These are phyloP conservation scores for Macrocybe gigantea DNA, from an alignment of 768 basidiomycete species.

Conservation along the genomic window DNA sequence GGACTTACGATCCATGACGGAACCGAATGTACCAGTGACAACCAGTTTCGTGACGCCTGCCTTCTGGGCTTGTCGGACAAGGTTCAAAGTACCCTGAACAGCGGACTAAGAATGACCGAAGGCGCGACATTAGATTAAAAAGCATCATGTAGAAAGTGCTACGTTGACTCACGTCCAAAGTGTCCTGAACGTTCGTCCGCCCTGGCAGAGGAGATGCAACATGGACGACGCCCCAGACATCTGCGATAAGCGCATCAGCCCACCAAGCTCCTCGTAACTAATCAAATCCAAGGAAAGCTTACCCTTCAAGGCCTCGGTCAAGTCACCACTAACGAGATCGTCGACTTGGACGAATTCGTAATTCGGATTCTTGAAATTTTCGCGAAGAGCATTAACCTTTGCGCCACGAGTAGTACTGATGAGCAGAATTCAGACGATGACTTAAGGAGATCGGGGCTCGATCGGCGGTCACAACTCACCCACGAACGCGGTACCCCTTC, in stretches of 20 bases:
- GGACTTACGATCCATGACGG: constrained; percentile 21
- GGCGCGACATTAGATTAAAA: not conserved
- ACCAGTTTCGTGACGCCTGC: constrained; percentile 24
- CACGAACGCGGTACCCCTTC: constrained; percentile 33
- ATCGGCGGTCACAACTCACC: constrained; percentile 16
- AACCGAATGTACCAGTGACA: constrained; percentile 27
- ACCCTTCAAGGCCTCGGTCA: constrained; percentile 16
- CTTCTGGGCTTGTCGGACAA: constrained; percentile 20
- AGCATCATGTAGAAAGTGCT: not conserved
- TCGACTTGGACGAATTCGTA: constrained; percentile 22
- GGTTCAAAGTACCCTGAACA: constrained; percentile 21
- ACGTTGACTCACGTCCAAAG: constrained; percentile 12
- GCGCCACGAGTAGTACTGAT: constrained; percentile 26
- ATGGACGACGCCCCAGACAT: constrained; percentile 35
- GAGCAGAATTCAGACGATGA: not conserved
- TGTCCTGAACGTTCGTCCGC: constrained; percentile 13
- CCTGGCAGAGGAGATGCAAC: constrained; percentile 24
- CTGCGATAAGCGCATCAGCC: constrained; percentile 9
- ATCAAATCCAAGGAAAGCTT: not conserved
- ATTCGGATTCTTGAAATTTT: constrained; percentile 17
- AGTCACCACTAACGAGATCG: constrained; percentile 11
- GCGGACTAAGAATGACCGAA: constrained; percentile 12
- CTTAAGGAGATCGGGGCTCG: too few species aligned
- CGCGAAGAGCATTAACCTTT: constrained; percentile 18
- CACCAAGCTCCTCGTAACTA: too few species aligned